These are phyloP conservation scores for Diplodia intermedia DNA, from an alignment of 2,329 filamentous ascomycete species.

Conservation along the genomic window DNA sequence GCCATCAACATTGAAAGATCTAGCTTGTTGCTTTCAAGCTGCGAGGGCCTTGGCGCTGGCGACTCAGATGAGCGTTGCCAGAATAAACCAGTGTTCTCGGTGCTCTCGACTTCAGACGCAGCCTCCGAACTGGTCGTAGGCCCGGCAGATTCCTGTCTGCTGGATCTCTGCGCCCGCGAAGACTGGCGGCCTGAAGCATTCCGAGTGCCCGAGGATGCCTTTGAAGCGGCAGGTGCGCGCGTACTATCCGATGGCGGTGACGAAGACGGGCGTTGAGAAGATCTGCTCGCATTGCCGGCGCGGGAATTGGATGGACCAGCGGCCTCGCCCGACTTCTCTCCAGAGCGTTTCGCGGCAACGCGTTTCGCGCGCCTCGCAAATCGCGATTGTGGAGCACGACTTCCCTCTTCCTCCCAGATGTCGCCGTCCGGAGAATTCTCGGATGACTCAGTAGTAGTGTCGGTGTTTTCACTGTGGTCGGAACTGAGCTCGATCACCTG, in stretches of 20 bases:
- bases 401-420: slow-evolving; percentile 58
- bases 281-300: slow-evolving; percentile 51
- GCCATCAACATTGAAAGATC: slow-evolving; percentile 44
- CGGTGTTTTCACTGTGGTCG: slow-evolving; percentile 32
- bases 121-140: slow-evolving; percentile 37
- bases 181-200: not conserved
- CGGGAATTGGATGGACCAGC: slow-evolving; percentile 40
- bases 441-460: not conserved
- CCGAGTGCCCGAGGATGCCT: not conserved
- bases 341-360: slow-evolving; percentile 3
- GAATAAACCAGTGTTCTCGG: slow-evolving; percentile 47
- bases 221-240: not conserved
- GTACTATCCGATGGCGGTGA: slow-evolving; percentile 38
- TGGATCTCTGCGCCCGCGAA: slow-evolving; percentile 7
- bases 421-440: slow-evolving; percentile 45
- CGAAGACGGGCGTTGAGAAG: slow-evolving; percentile 41
- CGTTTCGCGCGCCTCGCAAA: slow-evolving; percentile 15
- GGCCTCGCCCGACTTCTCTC: not conserved
- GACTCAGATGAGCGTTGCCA: slow-evolving; percentile 41
- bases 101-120: slow-evolving; percentile 2
- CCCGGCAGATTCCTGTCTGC: slow-evolving; percentile 42
- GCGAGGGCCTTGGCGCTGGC: slow-evolving; percentile 38
- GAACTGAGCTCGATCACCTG: slow-evolving; percentile 37
- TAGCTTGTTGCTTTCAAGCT: slow-evolving; percentile 41
- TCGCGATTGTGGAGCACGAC: slow-evolving; percentile 34